A percentile compares a stretch with the other conserved stretches of the same genome.
phyloP scores from a whole-genome alignment of 2,329 filamentous ascomycete species.

The Huntiella omanensis region DNA sequence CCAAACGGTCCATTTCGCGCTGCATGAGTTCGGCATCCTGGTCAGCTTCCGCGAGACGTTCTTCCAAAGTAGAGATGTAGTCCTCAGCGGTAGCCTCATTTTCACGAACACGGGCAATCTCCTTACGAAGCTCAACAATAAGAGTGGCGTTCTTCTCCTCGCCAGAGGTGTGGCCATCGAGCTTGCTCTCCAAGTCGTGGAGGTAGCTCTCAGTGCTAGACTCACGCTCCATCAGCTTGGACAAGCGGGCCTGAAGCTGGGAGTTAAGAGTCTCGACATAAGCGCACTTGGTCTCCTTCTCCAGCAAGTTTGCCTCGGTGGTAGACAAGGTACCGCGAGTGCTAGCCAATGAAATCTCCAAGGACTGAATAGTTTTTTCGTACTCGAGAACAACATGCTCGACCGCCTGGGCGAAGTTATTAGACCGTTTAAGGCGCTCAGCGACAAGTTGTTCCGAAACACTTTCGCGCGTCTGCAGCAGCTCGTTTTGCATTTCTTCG shows the following conservation, averaged over 20 bases:
- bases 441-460: slow-evolving; percentile 44
- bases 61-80: slow-evolving; percentile 92
- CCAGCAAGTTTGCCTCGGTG: slow-evolving; percentile 71
- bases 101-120: slow-evolving; percentile 71
- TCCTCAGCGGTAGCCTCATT: slow-evolving; percentile 84
- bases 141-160: slow-evolving; percentile 84
- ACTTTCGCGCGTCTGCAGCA: slow-evolving; percentile 25
- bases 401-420: slow-evolving; percentile 87
- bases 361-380: slow-evolving; percentile 89
- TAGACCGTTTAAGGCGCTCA: slow-evolving; percentile 81
- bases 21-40: slow-evolving; percentile 96
- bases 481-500: slow-evolving; percentile 38
- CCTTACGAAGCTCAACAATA: slow-evolving; percentile 73
- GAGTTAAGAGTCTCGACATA: slow-evolving; percentile 84
- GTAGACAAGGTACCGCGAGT: slow-evolving; percentile 67
- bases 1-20: slow-evolving; percentile 80
- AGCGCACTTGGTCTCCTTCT: slow-evolving; percentile 84
- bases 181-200: slow-evolving; percentile 73
- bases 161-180: slow-evolving; percentile 76
- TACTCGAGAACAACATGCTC: slow-evolving; percentile 95
- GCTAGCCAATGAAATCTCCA: slow-evolving; percentile 79
- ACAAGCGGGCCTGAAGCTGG: slow-evolving; percentile 75
- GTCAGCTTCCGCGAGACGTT: slow-evolving; percentile 84
- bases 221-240: slow-evolving; percentile 84
- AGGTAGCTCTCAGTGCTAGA: slow-evolving; percentile 82